phyloP scores from a whole-genome alignment of 2,329 filamentous ascomycete genomes.

The Tolypocladium inflatum region DNA sequence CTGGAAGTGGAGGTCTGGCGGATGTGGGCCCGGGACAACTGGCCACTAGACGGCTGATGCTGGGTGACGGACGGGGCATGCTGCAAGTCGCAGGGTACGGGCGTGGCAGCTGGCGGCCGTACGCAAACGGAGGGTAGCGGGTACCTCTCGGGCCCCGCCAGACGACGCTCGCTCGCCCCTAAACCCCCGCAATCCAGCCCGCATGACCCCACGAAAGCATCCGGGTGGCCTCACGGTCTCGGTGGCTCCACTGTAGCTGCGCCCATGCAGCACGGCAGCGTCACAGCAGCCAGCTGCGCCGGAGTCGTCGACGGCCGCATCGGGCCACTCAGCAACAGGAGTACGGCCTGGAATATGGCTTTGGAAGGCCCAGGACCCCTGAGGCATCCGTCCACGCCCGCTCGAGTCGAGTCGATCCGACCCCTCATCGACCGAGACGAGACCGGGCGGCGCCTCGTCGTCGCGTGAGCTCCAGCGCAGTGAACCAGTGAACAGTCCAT shows the following conservation, averaged over 20 bases:
- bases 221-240: constrained; percentile 1
- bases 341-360: neutral
- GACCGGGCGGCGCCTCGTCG: neutral
- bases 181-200: constrained; percentile 17
- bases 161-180: neutral
- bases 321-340: neutral
- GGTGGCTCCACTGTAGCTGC: neutral
- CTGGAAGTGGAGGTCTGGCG: neutral
- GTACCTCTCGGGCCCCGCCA: neutral
- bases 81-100: neutral
- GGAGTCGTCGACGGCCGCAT: neutral
- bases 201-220: constrained; percentile 14
- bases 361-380: neutral
- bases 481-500: neutral
- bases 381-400: neutral
- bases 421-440: neutral
- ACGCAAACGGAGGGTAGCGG: neutral
- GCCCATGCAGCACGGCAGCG: neutral
- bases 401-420: neutral
- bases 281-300: neutral
- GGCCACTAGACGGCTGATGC: neutral
- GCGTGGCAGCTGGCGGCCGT: neutral
- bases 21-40: neutral
- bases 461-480: constrained; percentile 1
- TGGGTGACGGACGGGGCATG: neutral